Conservation (phyloP, 257 asterid genomes). For the Scutellaria barbata region DNA sequence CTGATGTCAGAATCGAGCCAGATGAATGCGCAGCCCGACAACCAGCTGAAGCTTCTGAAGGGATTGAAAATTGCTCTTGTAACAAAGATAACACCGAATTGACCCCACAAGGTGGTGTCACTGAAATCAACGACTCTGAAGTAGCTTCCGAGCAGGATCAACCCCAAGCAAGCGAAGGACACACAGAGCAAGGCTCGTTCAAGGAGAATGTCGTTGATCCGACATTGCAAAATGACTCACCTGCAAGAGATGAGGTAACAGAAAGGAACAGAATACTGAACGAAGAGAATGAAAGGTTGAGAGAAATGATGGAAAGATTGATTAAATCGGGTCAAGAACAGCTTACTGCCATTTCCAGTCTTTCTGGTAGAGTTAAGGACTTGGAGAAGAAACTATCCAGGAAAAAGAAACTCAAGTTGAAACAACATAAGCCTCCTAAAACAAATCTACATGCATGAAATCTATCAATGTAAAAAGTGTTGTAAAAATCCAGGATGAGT, state of each 20-base stretch:
- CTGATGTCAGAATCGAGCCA: neutral
- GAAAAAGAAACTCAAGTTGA: conserved; percentile 59
- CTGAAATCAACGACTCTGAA: neutral
- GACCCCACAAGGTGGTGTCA: neutral
- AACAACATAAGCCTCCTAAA: conserved; percentile 11
- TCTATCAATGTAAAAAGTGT: neutral
- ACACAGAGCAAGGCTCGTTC: neutral
- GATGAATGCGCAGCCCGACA: conserved; percentile 16
- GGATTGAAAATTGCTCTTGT: neutral
- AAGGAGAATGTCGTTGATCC: neutral
- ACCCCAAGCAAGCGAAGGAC: neutral
- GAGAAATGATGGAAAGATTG: conserved; percentile 63
- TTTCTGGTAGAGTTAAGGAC: conserved; percentile 60
- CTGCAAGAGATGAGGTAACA: conserved; percentile 13
- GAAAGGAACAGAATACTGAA: conserved; percentile 48
- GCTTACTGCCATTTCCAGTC: conserved; percentile 54
- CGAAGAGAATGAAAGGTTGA: conserved; percentile 66
- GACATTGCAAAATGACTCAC: neutral
- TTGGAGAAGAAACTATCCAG: conserved; percentile 61
- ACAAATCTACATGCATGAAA: conserved; percentile 29
- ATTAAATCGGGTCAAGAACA: conserved; percentile 64
- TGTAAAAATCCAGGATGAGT: neutral
- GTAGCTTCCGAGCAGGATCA: conserved; percentile 6
- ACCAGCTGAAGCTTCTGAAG: neutral
- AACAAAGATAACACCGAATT: no score